Conservation (phyloP, 192 early-diverging fungal species). For the Coemansia erecta region DNA sequence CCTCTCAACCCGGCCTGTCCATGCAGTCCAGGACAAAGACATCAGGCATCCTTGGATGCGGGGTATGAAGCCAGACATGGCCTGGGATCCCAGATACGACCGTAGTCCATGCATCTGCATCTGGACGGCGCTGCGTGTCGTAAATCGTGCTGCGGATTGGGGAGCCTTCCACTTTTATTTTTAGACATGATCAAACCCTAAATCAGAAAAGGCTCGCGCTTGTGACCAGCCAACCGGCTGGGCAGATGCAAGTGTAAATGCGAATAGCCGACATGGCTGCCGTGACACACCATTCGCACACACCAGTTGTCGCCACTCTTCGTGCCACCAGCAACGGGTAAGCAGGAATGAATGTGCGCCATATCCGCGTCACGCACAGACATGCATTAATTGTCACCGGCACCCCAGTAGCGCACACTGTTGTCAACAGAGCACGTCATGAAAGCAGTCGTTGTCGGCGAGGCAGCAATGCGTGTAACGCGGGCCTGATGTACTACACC, state of each 20-base stretch:
- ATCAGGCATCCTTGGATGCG: neutral
- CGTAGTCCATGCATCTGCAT: too few species aligned
- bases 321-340: neutral
- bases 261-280: neutral
- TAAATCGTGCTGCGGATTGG: too few species aligned
- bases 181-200: too few species aligned
- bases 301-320: too few species aligned
- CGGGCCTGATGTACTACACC: slow-evolving; percentile 24
- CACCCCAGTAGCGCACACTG: slow-evolving; percentile 41
- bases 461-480: slow-evolving; percentile 34
- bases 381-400: neutral
- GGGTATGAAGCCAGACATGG: neutral
- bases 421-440: slow-evolving; percentile 47
- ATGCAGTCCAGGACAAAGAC: slow-evolving; percentile 4
- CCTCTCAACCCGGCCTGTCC: too few species aligned
- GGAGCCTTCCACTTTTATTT: too few species aligned
- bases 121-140: too few species aligned
- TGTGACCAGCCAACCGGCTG: too few species aligned
- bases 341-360: neutral
- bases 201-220: too few species aligned
- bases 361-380: neutral
- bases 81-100: neutral
- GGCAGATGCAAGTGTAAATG: neutral
- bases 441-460: slow-evolving; percentile 30
- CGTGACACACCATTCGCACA: too few species aligned